phyloP scores from a whole-genome alignment of 352 stramenopile genomes.

The Plasmopara halstedii region DNA sequence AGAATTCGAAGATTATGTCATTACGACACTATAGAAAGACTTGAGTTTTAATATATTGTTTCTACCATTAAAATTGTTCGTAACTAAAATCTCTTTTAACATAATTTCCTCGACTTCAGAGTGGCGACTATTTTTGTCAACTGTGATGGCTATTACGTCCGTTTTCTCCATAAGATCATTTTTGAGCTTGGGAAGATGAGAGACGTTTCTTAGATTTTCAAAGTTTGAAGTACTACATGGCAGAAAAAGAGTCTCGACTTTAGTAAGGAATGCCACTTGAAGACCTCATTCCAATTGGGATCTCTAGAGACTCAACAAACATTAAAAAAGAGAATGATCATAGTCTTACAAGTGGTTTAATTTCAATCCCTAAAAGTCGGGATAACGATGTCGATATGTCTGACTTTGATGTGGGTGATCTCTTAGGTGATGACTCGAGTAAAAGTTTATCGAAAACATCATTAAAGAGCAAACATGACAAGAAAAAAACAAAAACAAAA shows the following conservation, averaged over 20 bases:
- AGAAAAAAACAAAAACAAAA: no score
- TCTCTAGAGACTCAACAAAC: slow-evolving; percentile 4
- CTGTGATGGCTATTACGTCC: no score
- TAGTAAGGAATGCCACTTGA: slow-evolving; percentile 52
- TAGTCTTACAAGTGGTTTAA: slow-evolving; percentile 53
- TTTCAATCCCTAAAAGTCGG: slow-evolving; percentile 32
- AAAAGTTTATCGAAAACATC: slow-evolving; percentile 16
- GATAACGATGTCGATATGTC: slow-evolving; percentile 36
- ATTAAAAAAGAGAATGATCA: slow-evolving; percentile 10
- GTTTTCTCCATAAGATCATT: neutral
- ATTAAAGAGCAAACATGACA: slow-evolving; percentile 23
- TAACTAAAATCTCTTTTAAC: neutral
- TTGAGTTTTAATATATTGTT: no score
- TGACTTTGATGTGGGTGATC: slow-evolving; percentile 50
- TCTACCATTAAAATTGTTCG: no score
- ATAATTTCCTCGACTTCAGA: no score
- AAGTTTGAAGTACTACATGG: no score
- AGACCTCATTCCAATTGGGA: slow-evolving; percentile 41
- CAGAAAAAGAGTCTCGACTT: no score
- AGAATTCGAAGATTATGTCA: no score
- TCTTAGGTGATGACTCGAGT: slow-evolving; percentile 36
- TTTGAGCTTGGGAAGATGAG: neutral
- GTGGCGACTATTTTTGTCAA: no score
- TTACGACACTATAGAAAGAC: no score
- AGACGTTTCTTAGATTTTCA: no score